Percentiles rank a stretch among this genome's conserved stretches.
Conservation (phyloP, 768 basidiomycete species). For the Leucocoprinus sp. region DNA sequence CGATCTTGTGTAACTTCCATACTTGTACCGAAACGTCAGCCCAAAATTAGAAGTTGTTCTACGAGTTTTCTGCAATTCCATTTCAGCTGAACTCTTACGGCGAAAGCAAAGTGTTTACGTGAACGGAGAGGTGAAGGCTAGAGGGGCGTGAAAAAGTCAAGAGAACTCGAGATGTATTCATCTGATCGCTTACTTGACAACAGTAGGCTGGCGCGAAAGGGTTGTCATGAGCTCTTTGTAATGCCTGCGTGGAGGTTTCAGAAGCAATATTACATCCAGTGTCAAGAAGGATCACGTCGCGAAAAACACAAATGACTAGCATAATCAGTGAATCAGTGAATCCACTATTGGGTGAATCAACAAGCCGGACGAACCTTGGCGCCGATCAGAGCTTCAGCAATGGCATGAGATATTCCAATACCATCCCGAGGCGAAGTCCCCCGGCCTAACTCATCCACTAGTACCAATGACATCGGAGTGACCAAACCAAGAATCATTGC, state of each 20-base stretch:
- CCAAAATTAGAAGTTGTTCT: conserved; percentile 52
- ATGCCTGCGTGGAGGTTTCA: conserved; percentile 38
- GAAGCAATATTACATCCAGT: conserved; percentile 6
- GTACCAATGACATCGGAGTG: conserved; percentile 58
- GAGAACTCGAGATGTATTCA: neutral
- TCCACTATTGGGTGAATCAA: neutral
- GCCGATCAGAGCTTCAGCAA: conserved; percentile 68
- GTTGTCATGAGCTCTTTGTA: conserved; percentile 75
- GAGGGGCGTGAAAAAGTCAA: neutral
- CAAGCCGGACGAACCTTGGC: conserved; percentile 44
- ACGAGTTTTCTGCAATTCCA: conserved; percentile 39
- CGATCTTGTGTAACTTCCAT: neutral
- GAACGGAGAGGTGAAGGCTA: conserved; percentile 78
- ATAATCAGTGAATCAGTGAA: neutral
- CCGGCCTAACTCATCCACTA: conserved; percentile 90
- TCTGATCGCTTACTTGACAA: conserved; percentile 56
- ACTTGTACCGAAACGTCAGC: conserved; percentile 77
- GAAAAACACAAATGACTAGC: conserved; percentile 81
- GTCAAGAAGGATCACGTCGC: conserved; percentile 50
- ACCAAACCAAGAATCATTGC: conserved; percentile 88
- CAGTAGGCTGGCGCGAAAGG: conserved; percentile 67
- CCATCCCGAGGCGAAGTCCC: conserved; percentile 85
- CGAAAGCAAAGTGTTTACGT: conserved; percentile 32
- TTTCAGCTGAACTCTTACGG: neutral
- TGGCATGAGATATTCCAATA: conserved; percentile 75